A percentile compares a stretch with the other conserved stretches of the same genome.
Conservation (phyloP, 768 basidiomycete species). For the Sporobolomyces pararoseus region DNA sequence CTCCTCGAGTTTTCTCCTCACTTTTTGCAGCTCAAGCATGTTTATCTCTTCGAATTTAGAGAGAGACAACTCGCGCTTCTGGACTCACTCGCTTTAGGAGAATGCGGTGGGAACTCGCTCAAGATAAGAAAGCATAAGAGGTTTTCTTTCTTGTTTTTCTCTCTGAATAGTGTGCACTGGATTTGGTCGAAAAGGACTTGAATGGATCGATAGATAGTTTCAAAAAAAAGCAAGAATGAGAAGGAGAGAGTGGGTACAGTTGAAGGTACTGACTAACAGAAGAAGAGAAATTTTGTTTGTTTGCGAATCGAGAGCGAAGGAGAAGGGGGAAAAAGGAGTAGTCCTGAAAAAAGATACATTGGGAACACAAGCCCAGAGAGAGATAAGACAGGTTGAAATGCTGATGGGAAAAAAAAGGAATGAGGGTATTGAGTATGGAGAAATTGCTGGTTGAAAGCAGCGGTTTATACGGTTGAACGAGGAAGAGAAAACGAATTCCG, state of each 20-base stretch:
- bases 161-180: too few relatives aligned
- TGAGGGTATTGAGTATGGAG: not conserved
- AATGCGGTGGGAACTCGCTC: too few relatives aligned
- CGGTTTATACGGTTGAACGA: slow-evolving; percentile 14
- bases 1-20: too few relatives aligned
- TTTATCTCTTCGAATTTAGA: too few relatives aligned
- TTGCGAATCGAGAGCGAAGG: not conserved
- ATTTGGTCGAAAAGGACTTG: too few relatives aligned
- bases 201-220: not conserved
- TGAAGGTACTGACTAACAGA: slow-evolving; percentile 2
- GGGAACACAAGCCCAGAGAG: not conserved
- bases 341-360: not conserved
- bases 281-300: not conserved
- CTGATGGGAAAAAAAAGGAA: not conserved
- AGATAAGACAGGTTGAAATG: slow-evolving; percentile 7
- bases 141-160: too few relatives aligned
- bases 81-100: too few relatives aligned
- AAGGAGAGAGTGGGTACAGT: slow-evolving; percentile 3
- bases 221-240: not conserved
- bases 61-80: too few relatives aligned
- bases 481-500: not conserved
- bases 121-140: too few relatives aligned
- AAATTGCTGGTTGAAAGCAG: not conserved
- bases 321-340: not conserved
- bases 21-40: too few relatives aligned